A percentile compares a stretch with the other conserved stretches of the same genome.
Conservation (phyloP, 805 yeast species). For the Yarrowia bubula region DNA sequence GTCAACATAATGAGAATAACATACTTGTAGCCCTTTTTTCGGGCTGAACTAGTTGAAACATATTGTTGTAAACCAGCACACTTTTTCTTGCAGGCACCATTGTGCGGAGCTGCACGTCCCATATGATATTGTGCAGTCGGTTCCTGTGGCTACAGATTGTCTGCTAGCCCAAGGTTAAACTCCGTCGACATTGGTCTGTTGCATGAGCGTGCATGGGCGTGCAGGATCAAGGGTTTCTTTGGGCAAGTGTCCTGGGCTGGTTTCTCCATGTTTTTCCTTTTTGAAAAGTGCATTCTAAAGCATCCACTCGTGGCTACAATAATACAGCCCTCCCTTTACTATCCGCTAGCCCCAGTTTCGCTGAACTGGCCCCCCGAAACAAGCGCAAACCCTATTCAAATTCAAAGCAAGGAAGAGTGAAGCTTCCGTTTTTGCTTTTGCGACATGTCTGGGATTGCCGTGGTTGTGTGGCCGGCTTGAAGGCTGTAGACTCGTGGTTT, state of each 20-base stretch:
- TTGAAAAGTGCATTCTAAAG: too few species aligned
- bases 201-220: neutral
- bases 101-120: conserved; percentile 1
- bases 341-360: too few species aligned
- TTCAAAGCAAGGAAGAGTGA: conserved; percentile 24
- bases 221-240: neutral
- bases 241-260: neutral
- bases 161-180: neutral
- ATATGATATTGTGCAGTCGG: conserved; percentile 20
- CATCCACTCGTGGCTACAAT: neutral
- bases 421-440: neutral
- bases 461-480: neutral
- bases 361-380: neutral
- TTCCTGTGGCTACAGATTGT: conserved; percentile 22
- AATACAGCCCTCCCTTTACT: too few species aligned
- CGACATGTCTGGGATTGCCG: conserved; percentile 22
- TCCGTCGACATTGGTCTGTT: conserved; percentile 11
- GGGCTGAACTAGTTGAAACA: neutral
- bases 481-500: neutral
- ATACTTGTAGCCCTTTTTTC: too few species aligned
- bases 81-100: neutral
- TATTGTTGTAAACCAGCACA: neutral
- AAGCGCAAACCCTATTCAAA: neutral
- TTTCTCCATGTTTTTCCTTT: too few species aligned
- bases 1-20: too few species aligned